Evolutionary conservation across 768 basidiomycete species (phyloP).

Genomic region (Phanerochaete carnosa): DNA sequence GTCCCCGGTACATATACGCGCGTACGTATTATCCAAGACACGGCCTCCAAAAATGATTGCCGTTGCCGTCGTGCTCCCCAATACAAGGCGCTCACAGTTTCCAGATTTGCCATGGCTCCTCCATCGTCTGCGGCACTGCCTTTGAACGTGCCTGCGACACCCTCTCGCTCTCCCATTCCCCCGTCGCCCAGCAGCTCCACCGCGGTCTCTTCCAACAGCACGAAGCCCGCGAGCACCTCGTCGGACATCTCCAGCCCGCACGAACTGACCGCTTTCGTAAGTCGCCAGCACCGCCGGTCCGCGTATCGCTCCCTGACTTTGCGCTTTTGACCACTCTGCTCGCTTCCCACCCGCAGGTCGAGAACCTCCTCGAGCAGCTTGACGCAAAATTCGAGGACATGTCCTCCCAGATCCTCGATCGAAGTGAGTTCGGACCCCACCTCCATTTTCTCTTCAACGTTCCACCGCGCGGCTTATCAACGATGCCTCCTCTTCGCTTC

Average conservation of each 20-base stretch:
- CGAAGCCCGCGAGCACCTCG: slow-evolving; percentile 24
- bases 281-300: slow-evolving; percentile 26
- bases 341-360: slow-evolving; percentile 56
- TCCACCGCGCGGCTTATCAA: background rate
- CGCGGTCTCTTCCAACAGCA: slow-evolving; percentile 10
- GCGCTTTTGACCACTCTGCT: background rate
- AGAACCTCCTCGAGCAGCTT: slow-evolving; percentile 83
- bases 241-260: slow-evolving; percentile 88
- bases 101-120: slow-evolving; percentile 15
- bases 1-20: too few species aligned
- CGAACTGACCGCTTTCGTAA: slow-evolving; percentile 90
- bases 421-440: slow-evolving; percentile 50
- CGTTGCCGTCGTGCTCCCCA: too few species aligned
- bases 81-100: background rate
- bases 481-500: slow-evolving; percentile 8
- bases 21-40: too few species aligned
- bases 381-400: slow-evolving; percentile 91
- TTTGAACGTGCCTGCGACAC: slow-evolving; percentile 49
- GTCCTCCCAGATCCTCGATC: slow-evolving; percentile 84
- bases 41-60: too few species aligned
- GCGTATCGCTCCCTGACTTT: background rate
- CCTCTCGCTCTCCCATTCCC: slow-evolving; percentile 35
- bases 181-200: slow-evolving; percentile 28
- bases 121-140: slow-evolving; percentile 59
- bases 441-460: background rate